phyloP scores from a whole-genome alignment of 257 asterid species.

The Nyctanthes arbortristis region DNA sequence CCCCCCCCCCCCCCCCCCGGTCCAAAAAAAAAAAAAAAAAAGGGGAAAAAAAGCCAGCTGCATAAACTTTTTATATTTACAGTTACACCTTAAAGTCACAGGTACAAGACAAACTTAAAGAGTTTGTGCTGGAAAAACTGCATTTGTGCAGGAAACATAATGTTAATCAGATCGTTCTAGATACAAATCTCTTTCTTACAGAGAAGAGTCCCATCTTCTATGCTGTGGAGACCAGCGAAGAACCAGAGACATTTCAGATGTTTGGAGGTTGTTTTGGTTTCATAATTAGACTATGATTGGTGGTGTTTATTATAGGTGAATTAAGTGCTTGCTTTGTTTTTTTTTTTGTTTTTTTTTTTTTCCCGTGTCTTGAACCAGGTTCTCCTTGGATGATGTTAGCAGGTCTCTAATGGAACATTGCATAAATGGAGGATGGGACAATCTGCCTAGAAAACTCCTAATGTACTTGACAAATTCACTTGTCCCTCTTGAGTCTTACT shows the following conservation, averaged over 20 bases:
- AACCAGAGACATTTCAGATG: conserved; percentile 48
- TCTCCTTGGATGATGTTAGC: conserved; percentile 56
- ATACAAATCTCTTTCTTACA: conserved; percentile 38
- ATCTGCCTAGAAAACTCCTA: conserved; percentile 57
- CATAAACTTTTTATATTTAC: no score
- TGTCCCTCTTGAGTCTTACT: conserved; percentile 52
- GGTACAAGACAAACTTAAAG: neutral
- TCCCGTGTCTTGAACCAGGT: conserved; percentile 34
- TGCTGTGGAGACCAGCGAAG: conserved; percentile 42
- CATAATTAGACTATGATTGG: neutral
- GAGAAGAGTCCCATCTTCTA: conserved; percentile 31
- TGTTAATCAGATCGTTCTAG: conserved; percentile 40
- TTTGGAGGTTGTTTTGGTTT: conserved; percentile 43
- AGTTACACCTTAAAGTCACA: neutral
- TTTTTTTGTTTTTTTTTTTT: neutral
- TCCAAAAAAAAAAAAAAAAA: no score
- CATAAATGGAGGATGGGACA: conserved; percentile 56
- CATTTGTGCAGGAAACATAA: conserved; percentile 35
- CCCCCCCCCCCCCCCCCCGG: no score
- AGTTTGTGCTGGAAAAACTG: neutral
- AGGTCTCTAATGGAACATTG: conserved; percentile 53
- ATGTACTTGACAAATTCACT: conserved; percentile 57
- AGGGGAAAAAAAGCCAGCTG: no score
- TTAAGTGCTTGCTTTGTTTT: neutral
- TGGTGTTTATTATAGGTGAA: neutral